Percentiles rank a stretch among this genome's conserved stretches.
These are phyloP conservation scores for Tremellales sp. DNA, from an alignment of 1,284 basidiomycete genomes.

Conservation along the genomic window DNA sequence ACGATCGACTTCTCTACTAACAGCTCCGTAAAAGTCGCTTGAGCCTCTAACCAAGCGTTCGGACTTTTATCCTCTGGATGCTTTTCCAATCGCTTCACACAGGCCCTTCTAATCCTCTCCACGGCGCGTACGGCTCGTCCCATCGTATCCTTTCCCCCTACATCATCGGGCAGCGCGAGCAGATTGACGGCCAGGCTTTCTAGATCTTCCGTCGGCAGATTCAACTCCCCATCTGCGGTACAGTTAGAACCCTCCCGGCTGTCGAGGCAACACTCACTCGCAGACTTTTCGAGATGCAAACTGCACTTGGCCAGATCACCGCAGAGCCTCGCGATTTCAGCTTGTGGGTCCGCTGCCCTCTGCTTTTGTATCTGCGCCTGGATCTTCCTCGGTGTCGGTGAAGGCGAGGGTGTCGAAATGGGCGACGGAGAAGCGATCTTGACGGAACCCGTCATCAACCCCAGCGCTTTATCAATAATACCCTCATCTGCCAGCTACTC, in stretches of 20 bases:
- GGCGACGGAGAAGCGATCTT: not conserved
- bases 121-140: slow-evolving; percentile 19
- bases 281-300: slow-evolving; percentile 16
- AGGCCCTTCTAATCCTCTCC: slow-evolving; percentile 22
- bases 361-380: not conserved
- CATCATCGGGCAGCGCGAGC: slow-evolving; percentile 5
- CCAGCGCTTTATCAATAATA: slow-evolving; percentile 32
- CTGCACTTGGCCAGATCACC: slow-evolving; percentile 21
- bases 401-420: not conserved
- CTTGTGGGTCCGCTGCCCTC: slow-evolving; percentile 13
- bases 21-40: slow-evolving; percentile 2
- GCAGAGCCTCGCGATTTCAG: slow-evolving; percentile 15
- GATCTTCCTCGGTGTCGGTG: not conserved
- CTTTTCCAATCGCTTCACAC: slow-evolving; percentile 15
- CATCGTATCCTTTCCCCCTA: slow-evolving; percentile 5
- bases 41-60: slow-evolving; percentile 5
- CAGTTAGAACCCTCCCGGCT: not conserved
- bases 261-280: slow-evolving; percentile 5
- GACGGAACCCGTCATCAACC: slow-evolving; percentile 10
- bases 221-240: slow-evolving; percentile 7
- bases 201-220: not conserved
- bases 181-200: slow-evolving; percentile 10
- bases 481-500: slow-evolving; percentile 29
- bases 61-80: slow-evolving; percentile 2
- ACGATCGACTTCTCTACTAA: slow-evolving; percentile 3